Evolutionary conservation across 441 rosid genomes (phyloP), one percentile per base, ranked within the genome.

Genomic region (Populus hybrid): DNA sequence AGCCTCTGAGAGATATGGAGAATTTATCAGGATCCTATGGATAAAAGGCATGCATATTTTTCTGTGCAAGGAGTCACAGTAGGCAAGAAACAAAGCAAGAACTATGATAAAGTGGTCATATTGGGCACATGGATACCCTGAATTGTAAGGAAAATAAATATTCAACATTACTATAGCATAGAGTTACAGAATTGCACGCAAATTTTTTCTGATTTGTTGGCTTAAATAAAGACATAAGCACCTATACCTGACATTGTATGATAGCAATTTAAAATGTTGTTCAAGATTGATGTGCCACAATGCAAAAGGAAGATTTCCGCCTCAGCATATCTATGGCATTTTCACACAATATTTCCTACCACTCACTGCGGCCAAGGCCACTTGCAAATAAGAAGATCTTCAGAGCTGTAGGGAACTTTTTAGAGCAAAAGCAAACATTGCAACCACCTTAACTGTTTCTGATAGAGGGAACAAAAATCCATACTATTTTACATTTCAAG

Each of bases 1-100:
- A 94, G 75, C 80, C 90, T 88, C 98, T 95, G 80, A 70, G 70
- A 76, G n/a, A 70, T 21, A 30, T 20, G 46, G 63, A 64, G n/a
- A 36, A 53, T 69, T 67, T 12, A 63, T 71, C 67, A 75, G 59
- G n/a, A 36, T 67, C 6, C 4, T 46, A 46, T 46, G 20, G 57
- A 46, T 46, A 14, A 14, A 46, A 46, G 57, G 57, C 57, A 14
- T 14, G 4, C 50, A 46, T 46, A 46, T 46, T 46, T 46, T 46
- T 46, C 57, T 14, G 12, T 46, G 57, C 57, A 46, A 4, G 10
- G 64, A 59, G 64, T 59, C 24, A n/a, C 64, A 20, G 24, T 3
- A 59, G 38, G 23, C 64, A 36, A 32, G 16, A 42, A 75, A 50
- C 6, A 67, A 0, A 50, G 59, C 23, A 20, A 2, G 23, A 67